phyloP scores from a whole-genome alignment of 2,329 filamentous ascomycete species.

The Trichoderma harzianum region DNA sequence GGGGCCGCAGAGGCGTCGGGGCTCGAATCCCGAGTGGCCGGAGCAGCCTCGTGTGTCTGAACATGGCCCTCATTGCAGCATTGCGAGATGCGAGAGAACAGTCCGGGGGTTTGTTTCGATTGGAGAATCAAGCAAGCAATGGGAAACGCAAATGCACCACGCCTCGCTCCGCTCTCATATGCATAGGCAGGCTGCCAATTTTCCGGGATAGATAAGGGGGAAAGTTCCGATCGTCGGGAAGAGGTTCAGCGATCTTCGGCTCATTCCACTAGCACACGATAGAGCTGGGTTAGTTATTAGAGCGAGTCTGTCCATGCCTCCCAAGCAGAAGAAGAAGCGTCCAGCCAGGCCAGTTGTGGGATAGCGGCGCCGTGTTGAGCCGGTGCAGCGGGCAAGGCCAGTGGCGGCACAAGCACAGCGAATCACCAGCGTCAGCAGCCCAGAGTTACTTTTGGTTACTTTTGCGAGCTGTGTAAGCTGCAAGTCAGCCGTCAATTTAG shows the following conservation, averaged over 20 bases:
- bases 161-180: neutral
- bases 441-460: neutral
- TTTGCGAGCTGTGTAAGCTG: neutral
- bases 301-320: neutral
- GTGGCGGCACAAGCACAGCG: neutral
- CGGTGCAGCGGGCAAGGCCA: neutral
- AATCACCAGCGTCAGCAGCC: neutral
- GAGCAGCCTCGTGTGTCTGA: slow-evolving; percentile 19
- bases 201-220: neutral
- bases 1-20: neutral
- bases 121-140: neutral
- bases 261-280: neutral
- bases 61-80: slow-evolving; percentile 24
- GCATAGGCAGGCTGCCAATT: neutral
- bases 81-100: neutral
- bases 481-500: neutral
- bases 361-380: slow-evolving; percentile 9
- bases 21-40: slow-evolving; percentile 11
- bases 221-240: neutral
- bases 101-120: neutral
- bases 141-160: neutral
- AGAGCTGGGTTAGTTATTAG: neutral
- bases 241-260: neutral
- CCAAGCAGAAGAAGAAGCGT: neutral
- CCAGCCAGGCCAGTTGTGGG: neutral